Conservation (phyloP, 2,329 filamentous ascomycete genomes). For the Colletotrichum falcatum region DNA sequence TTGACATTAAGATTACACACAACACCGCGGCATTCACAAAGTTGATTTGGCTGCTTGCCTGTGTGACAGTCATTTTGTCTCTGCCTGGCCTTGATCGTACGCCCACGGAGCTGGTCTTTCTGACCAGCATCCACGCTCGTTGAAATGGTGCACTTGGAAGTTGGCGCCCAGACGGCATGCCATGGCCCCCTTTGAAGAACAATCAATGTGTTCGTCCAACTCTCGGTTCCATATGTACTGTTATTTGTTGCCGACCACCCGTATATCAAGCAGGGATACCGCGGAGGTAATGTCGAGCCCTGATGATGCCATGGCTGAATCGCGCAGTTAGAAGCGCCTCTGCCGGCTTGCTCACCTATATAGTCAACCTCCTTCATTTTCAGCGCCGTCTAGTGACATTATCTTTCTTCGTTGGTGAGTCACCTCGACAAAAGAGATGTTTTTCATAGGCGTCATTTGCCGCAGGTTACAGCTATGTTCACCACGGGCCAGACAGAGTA, state of each 20-base stretch:
- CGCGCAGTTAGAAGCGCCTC: neutral
- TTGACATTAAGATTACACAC: neutral
- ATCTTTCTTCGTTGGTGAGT: no score
- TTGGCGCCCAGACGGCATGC: neutral
- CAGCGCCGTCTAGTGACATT: neutral
- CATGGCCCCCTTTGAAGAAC: neutral
- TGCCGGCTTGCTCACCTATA: neutral
- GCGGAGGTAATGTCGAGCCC: neutral
- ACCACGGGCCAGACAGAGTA: neutral
- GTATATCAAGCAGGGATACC: neutral
- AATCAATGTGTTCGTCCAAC: neutral
- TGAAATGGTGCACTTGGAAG: neutral
- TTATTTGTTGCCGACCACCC: neutral
- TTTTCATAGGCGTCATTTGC: neutral
- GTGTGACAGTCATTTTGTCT: neutral
- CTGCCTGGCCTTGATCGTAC: neutral
- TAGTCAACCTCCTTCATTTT: neutral
- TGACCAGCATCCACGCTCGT: neutral
- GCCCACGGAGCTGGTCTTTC: neutral
- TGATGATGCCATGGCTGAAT: neutral
- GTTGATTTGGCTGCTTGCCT: neutral
- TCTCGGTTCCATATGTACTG: neutral
- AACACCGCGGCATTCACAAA: neutral
- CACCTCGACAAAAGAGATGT: no score
- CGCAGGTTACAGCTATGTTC: neutral